phyloP scores from a whole-genome alignment of 176 grass and related monocot species.

The Saccharum spontaneum region DNA sequence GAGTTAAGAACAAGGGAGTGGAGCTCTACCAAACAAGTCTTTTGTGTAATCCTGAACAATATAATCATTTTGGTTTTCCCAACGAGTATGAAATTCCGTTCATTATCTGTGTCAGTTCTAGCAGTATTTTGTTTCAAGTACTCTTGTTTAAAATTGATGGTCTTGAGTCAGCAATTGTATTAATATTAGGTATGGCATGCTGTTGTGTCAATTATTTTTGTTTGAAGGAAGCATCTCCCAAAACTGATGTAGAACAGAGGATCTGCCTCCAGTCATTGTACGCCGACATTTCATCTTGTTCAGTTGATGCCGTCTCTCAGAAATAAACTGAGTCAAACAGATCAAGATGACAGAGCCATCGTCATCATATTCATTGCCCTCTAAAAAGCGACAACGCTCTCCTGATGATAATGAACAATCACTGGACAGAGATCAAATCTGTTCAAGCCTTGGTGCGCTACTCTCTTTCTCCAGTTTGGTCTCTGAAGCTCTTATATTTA shows the following conservation, averaged over 20 bases:
- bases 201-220: neutral
- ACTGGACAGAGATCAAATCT: neutral
- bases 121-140: neutral
- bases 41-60: neutral
- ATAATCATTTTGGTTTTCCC: neutral
- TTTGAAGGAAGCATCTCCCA: slow-evolving; percentile 15
- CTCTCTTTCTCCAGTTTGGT: neutral
- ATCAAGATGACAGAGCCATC: slow-evolving; percentile 37
- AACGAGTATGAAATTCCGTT: neutral
- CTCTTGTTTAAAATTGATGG: neutral
- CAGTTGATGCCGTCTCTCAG: neutral
- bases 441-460: slow-evolving; percentile 37
- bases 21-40: neutral
- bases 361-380: slow-evolving; percentile 9
- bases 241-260: slow-evolving; percentile 10
- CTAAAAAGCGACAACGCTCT: slow-evolving; percentile 35
- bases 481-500: neutral
- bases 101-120: neutral
- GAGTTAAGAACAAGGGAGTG: neutral
- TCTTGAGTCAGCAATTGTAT: neutral
- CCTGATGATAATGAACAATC: neutral
- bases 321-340: neutral
- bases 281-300: neutral
- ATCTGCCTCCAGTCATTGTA: neutral
- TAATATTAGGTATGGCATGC: neutral